These are phyloP conservation scores for Handroanthus guayacan DNA, from an alignment of 257 asterid species.

Conservation along the genomic window DNA sequence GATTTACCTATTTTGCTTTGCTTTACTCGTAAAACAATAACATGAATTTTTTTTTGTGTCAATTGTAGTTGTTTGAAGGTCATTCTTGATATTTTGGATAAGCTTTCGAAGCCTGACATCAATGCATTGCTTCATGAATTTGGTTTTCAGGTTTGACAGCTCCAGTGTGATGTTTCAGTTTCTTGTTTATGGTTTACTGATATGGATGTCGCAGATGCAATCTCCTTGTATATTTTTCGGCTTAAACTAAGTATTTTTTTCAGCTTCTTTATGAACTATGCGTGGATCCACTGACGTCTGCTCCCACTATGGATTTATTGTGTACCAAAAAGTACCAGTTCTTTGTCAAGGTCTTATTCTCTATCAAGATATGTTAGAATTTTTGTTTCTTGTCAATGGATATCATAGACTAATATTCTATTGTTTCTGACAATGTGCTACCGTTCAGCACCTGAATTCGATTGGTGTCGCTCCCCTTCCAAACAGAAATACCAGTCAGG, in stretches of 20 bases:
- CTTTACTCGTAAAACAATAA: slow-evolving; percentile 19
- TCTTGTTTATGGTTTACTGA: slow-evolving; percentile 24
- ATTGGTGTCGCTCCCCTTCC: slow-evolving; percentile 88
- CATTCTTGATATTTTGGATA: slow-evolving; percentile 86
- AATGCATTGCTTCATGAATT: slow-evolving; percentile 93
- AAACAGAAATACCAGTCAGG: slow-evolving; percentile 64
- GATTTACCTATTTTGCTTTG: slow-evolving; percentile 34
- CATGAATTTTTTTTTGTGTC: slow-evolving; percentile 30
- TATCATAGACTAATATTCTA: slow-evolving; percentile 29
- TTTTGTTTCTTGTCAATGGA: background rate
- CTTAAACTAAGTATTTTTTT: slow-evolving; percentile 43
- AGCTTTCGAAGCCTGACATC: slow-evolving; percentile 78
- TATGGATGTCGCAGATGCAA: slow-evolving; percentile 19
- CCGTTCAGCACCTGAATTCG: slow-evolving; percentile 75
- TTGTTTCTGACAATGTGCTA: slow-evolving; percentile 28
- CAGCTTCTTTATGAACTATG: slow-evolving; percentile 93
- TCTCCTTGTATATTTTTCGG: slow-evolving; percentile 35
- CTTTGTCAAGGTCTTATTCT: slow-evolving; percentile 72
- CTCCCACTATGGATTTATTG: slow-evolving; percentile 83
- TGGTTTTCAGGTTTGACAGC: slow-evolving; percentile 80
- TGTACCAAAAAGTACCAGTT: slow-evolving; percentile 79
- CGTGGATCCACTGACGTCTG: slow-evolving; percentile 82
- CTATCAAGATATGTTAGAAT: slow-evolving; percentile 5
- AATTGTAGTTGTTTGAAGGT: slow-evolving; percentile 89
- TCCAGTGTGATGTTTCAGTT: slow-evolving; percentile 21